These are phyloP conservation scores for Fraxinus paxiana DNA, from an alignment of 305 asterid species.

Conservation along the genomic window DNA sequence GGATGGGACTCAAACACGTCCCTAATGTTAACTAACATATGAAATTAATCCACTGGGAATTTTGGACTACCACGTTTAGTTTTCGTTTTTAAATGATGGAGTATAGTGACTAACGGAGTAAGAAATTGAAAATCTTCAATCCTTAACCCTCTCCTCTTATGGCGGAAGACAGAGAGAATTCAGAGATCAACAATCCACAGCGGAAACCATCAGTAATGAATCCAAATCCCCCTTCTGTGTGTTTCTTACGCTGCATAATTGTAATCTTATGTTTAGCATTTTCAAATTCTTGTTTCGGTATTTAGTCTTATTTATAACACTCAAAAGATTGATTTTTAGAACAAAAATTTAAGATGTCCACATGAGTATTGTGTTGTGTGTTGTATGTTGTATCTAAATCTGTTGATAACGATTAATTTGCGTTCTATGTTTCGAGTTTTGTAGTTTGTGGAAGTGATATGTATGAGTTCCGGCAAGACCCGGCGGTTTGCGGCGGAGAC, in stretches of 20 bases:
- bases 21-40: too few species aligned
- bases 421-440: constrained; percentile 1
- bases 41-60: not conserved
- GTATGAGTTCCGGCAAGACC: constrained; percentile 62
- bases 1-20: too few species aligned
- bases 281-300: not conserved
- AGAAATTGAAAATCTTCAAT: not conserved
- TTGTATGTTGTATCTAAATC: not conserved
- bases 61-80: not conserved
- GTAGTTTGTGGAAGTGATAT: constrained; percentile 65
- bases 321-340: not conserved
- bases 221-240: not conserved
- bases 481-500: constrained; percentile 71
- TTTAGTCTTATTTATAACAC: not conserved
- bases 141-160: constrained; percentile 15
- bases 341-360: not conserved
- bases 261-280: not conserved
- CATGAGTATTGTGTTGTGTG: not conserved
- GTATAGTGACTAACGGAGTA: not conserved
- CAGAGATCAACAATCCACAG: constrained; percentile 28
- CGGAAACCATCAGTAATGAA: constrained; percentile 36
- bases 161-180: constrained; percentile 34
- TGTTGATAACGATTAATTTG: not conserved
- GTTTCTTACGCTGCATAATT: not conserved
- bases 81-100: not conserved